Conservation (phyloP, 495 filamentous ascomycete genomes). For the Extremus antarcticus region DNA sequence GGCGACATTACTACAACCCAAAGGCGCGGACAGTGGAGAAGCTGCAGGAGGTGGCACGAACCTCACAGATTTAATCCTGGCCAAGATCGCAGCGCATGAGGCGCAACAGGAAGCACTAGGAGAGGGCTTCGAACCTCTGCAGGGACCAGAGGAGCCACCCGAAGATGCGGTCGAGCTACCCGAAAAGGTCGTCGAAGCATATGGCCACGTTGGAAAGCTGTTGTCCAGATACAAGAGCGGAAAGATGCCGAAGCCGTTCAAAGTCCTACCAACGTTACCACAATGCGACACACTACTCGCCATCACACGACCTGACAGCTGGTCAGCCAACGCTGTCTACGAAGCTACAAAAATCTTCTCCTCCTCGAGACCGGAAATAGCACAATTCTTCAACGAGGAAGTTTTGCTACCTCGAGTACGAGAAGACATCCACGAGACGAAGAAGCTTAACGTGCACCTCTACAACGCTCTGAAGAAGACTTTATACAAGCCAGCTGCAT, state of each 20-base stretch:
- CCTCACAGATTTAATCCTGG: constrained; percentile 80
- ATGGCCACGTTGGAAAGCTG: constrained; percentile 78
- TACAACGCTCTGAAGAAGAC: constrained; percentile 87
- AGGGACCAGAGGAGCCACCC: constrained; percentile 41
- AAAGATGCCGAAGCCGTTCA: constrained; percentile 92
- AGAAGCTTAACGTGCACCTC: constrained; percentile 89
- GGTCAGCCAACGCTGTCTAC: constrained; percentile 80
- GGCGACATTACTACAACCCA: constrained; percentile 29
- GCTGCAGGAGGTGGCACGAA: constrained; percentile 54
- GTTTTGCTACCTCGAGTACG: constrained; percentile 79
- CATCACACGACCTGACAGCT: constrained; percentile 68
- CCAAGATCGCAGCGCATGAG: constrained; percentile 90
- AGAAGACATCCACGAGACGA: constrained; percentile 75
- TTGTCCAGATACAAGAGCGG: constrained; percentile 90
- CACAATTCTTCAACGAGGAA: constrained; percentile 68
- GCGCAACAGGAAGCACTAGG: constrained; percentile 42
- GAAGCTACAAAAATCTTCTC: constrained; percentile 84
- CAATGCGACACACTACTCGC: constrained; percentile 80
- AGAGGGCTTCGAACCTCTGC: constrained; percentile 17
- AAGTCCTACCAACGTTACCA: constrained; percentile 83
- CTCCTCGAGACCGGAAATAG: constrained; percentile 60
- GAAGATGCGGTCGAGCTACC: constrained; percentile 80
- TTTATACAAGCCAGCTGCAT: constrained; percentile 89
- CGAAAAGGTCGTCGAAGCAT: constrained; percentile 87
- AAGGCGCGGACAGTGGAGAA: constrained; percentile 32